A percentile compares a stretch with the other conserved stretches of the same genome.
phyloP scores from a whole-genome alignment of 208 protist species.

The Tetramitus jugosus region DNA sequence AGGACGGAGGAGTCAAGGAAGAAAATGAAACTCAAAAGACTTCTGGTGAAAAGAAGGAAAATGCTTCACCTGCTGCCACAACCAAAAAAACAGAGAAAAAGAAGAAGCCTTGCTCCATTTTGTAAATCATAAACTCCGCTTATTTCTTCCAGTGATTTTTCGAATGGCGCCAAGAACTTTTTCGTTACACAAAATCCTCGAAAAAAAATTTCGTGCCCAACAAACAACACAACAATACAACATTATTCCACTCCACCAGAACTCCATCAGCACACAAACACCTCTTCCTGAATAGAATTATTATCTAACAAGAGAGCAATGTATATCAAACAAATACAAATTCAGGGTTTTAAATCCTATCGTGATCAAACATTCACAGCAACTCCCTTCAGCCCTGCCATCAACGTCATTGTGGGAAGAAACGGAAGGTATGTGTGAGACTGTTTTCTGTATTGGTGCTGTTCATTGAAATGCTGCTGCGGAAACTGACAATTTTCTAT shows the following conservation, averaged over 20 bases:
- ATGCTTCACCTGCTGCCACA: background rate
- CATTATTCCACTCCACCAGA: too few species aligned
- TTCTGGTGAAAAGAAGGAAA: background rate
- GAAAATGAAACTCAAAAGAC: background rate
- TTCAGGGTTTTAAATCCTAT: constrained; percentile 79
- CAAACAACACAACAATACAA: too few species aligned
- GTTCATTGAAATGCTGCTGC: too few species aligned
- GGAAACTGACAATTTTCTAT: background rate
- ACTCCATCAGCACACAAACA: too few species aligned
- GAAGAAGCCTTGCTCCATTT: background rate
- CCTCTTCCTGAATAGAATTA: too few species aligned
- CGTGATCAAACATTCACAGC: constrained; percentile 64
- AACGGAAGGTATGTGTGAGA: too few species aligned
- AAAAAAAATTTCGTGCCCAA: too few species aligned
- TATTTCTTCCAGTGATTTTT: too few species aligned
- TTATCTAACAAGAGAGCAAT: constrained; percentile 43
- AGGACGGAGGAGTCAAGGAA: background rate
- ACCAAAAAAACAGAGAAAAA: background rate
- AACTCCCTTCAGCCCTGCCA: constrained; percentile 59
- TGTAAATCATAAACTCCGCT: background rate
- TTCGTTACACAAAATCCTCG: too few species aligned
- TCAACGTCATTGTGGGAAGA: constrained; percentile 80
- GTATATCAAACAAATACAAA: constrained; percentile 81
- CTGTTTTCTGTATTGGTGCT: too few species aligned
- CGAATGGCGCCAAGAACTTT: too few species aligned